Evolutionary conservation across 306 rosid species (phyloP), one percentile per base, ranked within the genome.

Genomic region (Cucurbita pepo): DNA sequence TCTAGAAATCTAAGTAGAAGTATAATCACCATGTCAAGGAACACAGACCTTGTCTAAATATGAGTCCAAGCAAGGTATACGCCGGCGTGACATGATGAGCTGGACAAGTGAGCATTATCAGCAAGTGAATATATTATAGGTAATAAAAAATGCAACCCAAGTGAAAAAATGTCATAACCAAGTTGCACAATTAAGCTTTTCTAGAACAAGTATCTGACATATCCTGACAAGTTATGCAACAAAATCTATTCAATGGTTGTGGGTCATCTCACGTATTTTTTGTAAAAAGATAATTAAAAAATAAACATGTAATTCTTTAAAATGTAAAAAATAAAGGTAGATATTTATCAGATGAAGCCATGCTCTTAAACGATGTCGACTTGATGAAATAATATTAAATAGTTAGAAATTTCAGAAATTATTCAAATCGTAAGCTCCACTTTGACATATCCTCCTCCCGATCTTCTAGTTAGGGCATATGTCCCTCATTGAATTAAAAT

Each of bases 1-100:
- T 67, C 37, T 19, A 44, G 55, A 66, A 43, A 21, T 5, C 21
- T 66, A 66, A 45, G 38, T 48, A 45, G 71, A 43, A 5, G 55
- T 65, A 21, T 65, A 41, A 44, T 10, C 36, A 58, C 53, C 72
- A 21, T 11, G 25, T 14, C 72, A 67, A 67, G 58, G 66, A 51
- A 74, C 58, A 67, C 87, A 61, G 21, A 90, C 97, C 98, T 90
- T 94, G 81, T 94, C 98, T 78, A 90, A 81, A 79, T 87, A 90
- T 75, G 97, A 94, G 86, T 90, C 98, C 94, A 90, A 82, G 88
- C 98, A 89, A 78, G 98, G 97, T 76, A 89, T 90, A 58, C 96
- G 85, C 82, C 97, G 82, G 63, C 97, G 86, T 60, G 97, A 94
- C 97, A 94, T 94, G 71, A 87, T 82, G 69, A 90, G 96, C 98